phyloP scores from a whole-genome alignment of 108 stramenopile genomes.

The Mediolabrus comicus region DNA sequence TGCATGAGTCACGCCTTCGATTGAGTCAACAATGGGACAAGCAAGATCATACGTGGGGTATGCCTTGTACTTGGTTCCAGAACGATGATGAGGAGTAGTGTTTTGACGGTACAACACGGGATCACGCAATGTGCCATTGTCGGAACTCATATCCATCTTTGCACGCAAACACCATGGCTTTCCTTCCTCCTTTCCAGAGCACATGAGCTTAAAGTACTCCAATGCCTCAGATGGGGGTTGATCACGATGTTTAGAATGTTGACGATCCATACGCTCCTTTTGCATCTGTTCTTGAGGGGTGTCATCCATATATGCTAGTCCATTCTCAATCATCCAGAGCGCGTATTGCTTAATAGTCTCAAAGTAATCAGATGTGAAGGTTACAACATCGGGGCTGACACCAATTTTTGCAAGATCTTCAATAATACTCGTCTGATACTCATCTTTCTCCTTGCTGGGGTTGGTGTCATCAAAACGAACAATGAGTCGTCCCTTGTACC shows the following conservation, averaged over 20 bases:
- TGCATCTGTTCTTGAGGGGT: conserved; percentile 96
- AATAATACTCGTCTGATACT: conserved; percentile 90
- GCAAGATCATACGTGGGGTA: conserved; percentile 99
- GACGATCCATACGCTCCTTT: conserved; percentile 76
- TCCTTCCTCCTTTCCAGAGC: conserved; percentile 80
- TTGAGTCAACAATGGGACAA: conserved; percentile 98
- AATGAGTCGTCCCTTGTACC: conserved; percentile 92
- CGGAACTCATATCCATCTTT: conserved; percentile 94
- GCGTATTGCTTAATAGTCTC: conserved; percentile 86
- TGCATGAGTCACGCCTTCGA: conserved; percentile 99
- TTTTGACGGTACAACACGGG: conserved; percentile 98
- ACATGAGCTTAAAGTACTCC: conserved; percentile 85
- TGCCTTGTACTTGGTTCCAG: conserved; percentile 96
- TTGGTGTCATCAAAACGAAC: conserved; percentile 99
- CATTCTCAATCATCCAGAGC: conserved; percentile 81
- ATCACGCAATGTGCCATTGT: conserved; percentile 98
- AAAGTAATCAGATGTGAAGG: conserved; percentile 96
- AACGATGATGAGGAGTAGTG: conserved; percentile 91
- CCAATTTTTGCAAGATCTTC: conserved; percentile 82
- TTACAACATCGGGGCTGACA: conserved; percentile 86
- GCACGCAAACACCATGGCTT: conserved; percentile 94
- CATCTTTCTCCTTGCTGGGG: conserved; percentile 98
- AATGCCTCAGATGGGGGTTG: conserved; percentile 74
- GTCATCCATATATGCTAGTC: conserved; percentile 98
- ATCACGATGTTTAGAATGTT: conserved; percentile 81